A percentile compares a stretch with the other conserved stretches of the same genome.
Conservation (phyloP, 768 basidiomycete genomes). For the Mycena belliarum region DNA sequence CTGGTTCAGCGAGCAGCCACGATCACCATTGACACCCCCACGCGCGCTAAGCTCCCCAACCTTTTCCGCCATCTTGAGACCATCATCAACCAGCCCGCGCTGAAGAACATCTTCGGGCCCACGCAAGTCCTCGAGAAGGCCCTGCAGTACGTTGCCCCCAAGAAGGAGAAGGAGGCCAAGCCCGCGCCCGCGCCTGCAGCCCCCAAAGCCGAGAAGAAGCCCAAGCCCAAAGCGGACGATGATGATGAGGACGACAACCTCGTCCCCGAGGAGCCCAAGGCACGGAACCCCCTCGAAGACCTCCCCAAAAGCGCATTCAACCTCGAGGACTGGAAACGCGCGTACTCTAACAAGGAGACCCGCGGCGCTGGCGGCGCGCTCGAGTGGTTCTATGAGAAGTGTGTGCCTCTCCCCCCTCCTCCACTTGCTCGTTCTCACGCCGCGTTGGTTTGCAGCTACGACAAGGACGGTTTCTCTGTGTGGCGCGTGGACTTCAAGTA, state of each 20-base stretch:
- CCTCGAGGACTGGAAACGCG: conserved; percentile 96
- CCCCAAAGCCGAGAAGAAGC: conserved; percentile 65
- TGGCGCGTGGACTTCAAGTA: conserved; percentile 98
- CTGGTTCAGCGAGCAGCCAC: conserved; percentile 54
- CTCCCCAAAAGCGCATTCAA: conserved; percentile 88
- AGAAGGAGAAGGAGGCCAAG: conserved; percentile 65
- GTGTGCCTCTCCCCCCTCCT: conserved; percentile 29
- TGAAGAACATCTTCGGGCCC: conserved; percentile 68
- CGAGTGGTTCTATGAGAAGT: conserved; percentile 98
- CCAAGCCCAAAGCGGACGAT: conserved; percentile 53
- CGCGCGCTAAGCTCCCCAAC: conserved; percentile 71
- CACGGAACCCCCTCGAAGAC: conserved; percentile 91
- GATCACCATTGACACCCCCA: conserved; percentile 63
- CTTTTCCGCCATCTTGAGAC: conserved; percentile 86
- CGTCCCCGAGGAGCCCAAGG: conserved; percentile 83
- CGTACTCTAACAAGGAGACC: conserved; percentile 98
- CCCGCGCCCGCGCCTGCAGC: conserved; percentile 48
- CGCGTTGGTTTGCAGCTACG: conserved; percentile 57
- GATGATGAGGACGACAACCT: conserved; percentile 77
- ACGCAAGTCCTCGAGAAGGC: conserved; percentile 68
- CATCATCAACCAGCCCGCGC: conserved; percentile 77
- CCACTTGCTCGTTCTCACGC: background rate
- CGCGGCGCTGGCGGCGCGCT: conserved; percentile 77
- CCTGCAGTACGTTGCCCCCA: conserved; percentile 67
- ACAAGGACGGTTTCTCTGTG: conserved; percentile 84